Evolutionary conservation across 2,329 filamentous ascomycete genomes (phyloP), one percentile per base, ranked within the genome.

Genomic region (Diaporthe batatas): DNA sequence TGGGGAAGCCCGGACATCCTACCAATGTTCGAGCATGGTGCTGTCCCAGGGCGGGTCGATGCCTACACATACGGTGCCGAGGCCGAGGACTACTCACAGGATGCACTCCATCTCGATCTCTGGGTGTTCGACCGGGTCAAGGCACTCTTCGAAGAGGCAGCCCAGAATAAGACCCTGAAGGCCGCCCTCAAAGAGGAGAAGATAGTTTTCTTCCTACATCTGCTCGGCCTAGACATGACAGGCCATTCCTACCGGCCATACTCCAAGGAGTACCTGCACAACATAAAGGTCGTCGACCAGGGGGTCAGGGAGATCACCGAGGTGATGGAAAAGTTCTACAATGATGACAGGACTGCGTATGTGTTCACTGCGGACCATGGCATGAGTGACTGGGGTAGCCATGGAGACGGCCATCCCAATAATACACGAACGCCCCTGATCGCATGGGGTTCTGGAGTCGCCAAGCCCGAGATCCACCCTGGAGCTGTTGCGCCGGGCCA

Each of bases 341-440:
- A 84, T 6, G 92, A 95, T 77, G 92, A 90, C 70, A 92, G 96
- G 81, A 98, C 96, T 0, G 94, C 97, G 0, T 99, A 96, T 80
- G 90, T 99, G 21, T 99, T 99, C 80, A 99, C 97, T 1, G 96
- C 96, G 10, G 96, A 99, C 79, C 96, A 99, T 81, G 96, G 96
- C 23, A 99, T 99, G 96, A 98, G 94, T 79, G 96, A 99, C 82
- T 98, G 93, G 92, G 96, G 97, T n/a, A 98, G 95, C 77, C 97
- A 99, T 81, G 97, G 97, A 49, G 96, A 99, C 81, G 96, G 96
- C 10, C 95, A 99, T 82, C 96, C 96, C 0, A 94, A 99, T 81
- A 99, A 98, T 79, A 99, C 96, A 3, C 90, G 96, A 67, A 99
- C 96, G 0, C 96, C 96, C 0, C 85, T 99, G 42, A 94, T 99